phyloP scores from a whole-genome alignment of 2,329 filamentous ascomycete genomes.

The Elsinoe fawcettii region DNA sequence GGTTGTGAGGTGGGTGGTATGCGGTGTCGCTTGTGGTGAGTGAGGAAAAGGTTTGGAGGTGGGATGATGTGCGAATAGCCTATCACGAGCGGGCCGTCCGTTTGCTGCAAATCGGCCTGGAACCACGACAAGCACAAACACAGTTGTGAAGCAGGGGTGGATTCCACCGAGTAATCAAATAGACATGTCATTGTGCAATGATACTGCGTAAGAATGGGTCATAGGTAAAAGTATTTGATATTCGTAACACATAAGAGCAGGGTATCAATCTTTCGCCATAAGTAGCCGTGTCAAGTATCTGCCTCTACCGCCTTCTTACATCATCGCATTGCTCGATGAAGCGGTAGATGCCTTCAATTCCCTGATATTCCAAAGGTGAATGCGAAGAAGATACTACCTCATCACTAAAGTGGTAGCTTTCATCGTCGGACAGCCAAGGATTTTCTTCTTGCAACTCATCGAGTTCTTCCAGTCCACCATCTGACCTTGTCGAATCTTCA shows the following conservation, averaged over 20 bases:
- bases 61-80: not conserved
- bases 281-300: not conserved
- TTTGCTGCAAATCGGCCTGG: too few relatives aligned
- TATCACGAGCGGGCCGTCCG: too few relatives aligned
- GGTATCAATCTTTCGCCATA: conserved; percentile 17
- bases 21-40: too few relatives aligned
- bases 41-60: not conserved
- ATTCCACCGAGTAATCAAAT: too few relatives aligned
- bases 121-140: too few relatives aligned
- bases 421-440: conserved; percentile 51
- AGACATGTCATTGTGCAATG: too few relatives aligned
- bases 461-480: conserved; percentile 23
- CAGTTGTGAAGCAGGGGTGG: too few relatives aligned
- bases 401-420: conserved; percentile 47
- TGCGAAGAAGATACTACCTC: conserved; percentile 25
- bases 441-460: conserved; percentile 38
- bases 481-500: conserved; percentile 32
- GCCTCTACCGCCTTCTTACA: conserved; percentile 28
- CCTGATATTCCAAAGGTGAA: conserved; percentile 51
- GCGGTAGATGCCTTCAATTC: conserved; percentile 57
- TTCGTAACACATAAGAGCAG: conserved; percentile 14
- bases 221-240: too few relatives aligned
- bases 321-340: conserved; percentile 59
- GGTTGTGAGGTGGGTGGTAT: not conserved
- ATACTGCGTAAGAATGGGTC: too few relatives aligned